Base-by-base conservation (phyloP, 23 red algal genomes). In the Gracilaria domingensis region DNA sequence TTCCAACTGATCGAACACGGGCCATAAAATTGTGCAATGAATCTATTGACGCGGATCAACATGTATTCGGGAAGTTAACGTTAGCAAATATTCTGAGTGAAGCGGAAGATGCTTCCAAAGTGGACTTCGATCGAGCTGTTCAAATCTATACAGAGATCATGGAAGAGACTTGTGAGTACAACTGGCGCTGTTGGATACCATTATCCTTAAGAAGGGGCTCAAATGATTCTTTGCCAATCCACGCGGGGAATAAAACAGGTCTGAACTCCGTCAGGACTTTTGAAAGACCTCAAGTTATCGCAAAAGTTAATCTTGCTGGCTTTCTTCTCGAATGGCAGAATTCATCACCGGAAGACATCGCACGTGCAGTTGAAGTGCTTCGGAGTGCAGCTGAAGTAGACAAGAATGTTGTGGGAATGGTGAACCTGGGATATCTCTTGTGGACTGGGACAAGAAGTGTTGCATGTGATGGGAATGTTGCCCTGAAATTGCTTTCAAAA, bases 331-430 rank as follows among this genome's bases (percentile, higher is more conserved):
- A 69, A 20, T 37, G 33, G 14, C 32, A 69, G 30, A 16, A 34
- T 37, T 36, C 64, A 18, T 69, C 30, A 6, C 26, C 30, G 17
- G 6, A 37, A 37, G 64, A 69, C 3, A 69, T 69, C 30, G 25
- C 32, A 37, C 64, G 64, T 17, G 64, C 64, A 37, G 30, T 69
- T 69, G 6, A 69, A 12, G 32, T 69, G 36, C 64, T 69, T 17
- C 4, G 30, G 33, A 69, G 30, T 32, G 64, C 64, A 23, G 64
- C 64, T 69, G 64, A 69, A 69, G 64, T 2, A 37, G 64, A 69
- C 33, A 69, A 69, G 0, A 69, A 69, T 18, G 64, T 69, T 0
- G 64, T 69, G 64, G 80, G 44, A 13, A 84, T 84, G 80, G 40
- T 58, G 8, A 84, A 84, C 35, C 24, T 84, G 12, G 75, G 75